A percentile compares a stretch with the other conserved stretches of the same genome.
phyloP scores from a whole-genome alignment of 306 rosid genomes.

The Vigna radiata region DNA sequence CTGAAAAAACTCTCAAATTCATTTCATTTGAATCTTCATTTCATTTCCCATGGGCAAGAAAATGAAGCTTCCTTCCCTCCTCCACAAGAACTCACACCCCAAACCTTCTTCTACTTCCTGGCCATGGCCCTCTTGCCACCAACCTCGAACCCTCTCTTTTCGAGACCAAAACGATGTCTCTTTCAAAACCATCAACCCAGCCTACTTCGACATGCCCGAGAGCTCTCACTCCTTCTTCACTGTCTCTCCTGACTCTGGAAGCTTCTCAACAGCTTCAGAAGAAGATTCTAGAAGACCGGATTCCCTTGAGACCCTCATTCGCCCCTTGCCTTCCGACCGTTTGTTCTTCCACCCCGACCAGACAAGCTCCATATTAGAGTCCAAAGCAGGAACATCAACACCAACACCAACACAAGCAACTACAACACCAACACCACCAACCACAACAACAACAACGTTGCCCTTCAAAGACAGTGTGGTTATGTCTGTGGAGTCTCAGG shows the following conservation, averaged over 20 bases:
- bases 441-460: neutral
- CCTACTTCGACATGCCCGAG: constrained; percentile 45
- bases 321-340: constrained; percentile 72
- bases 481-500: constrained; percentile 71
- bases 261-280: constrained; percentile 50
- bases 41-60: constrained; percentile 55
- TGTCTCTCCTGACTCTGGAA: constrained; percentile 48
- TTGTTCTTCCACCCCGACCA: constrained; percentile 70
- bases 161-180: constrained; percentile 46
- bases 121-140: constrained; percentile 87
- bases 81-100: neutral
- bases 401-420: neutral
- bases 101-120: constrained; percentile 52
- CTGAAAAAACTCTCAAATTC: neutral
- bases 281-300: constrained; percentile 43
- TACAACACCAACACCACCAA: too few relatives aligned
- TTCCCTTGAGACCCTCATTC: constrained; percentile 62
- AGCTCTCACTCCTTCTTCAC: constrained; percentile 51
- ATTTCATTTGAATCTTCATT: constrained; percentile 20
- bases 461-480: constrained; percentile 73
- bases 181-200: constrained; percentile 66
- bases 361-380: constrained; percentile 66
- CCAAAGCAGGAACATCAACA: constrained; percentile 10
- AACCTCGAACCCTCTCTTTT: constrained; percentile 84
- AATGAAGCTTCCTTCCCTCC: constrained; percentile 74